Evolutionary conservation across 2,329 filamentous ascomycete species (phyloP), one percentile per base, ranked within the genome.

Genomic region (Botrytis deweyae): DNA sequence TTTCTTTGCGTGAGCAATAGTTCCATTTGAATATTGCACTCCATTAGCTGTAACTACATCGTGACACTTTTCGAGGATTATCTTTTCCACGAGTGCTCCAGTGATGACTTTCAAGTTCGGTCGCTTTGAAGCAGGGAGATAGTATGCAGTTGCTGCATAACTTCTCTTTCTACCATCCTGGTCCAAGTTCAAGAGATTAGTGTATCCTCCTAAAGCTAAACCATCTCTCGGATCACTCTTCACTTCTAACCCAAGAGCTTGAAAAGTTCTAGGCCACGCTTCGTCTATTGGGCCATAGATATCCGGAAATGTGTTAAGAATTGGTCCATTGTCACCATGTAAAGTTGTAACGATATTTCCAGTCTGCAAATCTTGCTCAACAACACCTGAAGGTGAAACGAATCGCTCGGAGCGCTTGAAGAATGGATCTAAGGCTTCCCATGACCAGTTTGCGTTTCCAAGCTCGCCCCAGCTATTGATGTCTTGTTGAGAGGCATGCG

Each of bases 81-180:
- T 84, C 82, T 90, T 92, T 81, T 89, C 92, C 74, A 97, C 93
- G 89, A 93, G 94, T 29, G 93, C 92, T 80, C 95, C 91, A 80
- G 93, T 96, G 73, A 97, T 85, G 74, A 97, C 86, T 62, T 92
- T 94, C 81, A 97, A 83, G 84, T 97, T 97, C 6, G 70, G 42
- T 44, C 78, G 59, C 16, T 38, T 55, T 4, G 67, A 68, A 55
- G 55, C 72, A 25, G 75, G 59, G n/a, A 65, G 20, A 49, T 76
- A 78, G 46, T 80, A 80, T 18, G 73, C 77, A 29, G 75, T 76
- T 4, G 74, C 78, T 10, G 78, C 65, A 69, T 76, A 76, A 42
- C 72, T 77, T 59, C 77, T 72, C 69, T 64, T 71, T 25, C 59
- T 49, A 8, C 52, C 42, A 46, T 71, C 44, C n/a, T 65, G 59